Evolutionary conservation across 768 basidiomycete species (phyloP), one percentile per base, ranked within the genome.

Genomic region (Tulasnella sp.): DNA sequence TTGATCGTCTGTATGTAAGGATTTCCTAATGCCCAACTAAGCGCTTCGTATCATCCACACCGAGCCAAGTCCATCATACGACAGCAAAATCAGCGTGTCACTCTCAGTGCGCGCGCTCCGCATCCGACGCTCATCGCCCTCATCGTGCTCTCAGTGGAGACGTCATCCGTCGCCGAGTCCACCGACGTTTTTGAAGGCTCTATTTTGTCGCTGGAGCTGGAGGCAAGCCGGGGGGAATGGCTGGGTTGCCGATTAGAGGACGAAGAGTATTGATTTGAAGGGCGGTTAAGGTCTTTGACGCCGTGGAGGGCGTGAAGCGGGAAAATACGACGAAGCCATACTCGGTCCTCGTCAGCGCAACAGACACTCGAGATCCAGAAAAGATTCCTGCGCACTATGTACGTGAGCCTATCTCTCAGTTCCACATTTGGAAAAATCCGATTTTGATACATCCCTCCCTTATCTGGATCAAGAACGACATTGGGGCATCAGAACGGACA

Each of bases 221-320:
- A 0, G 80, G 80, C 0, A 80, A 80, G 82, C 80, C 4, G 78
- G 77, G 0, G 47, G 54, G 26, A 45, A 45, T 30, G 43, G 38
- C 29, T 21, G 42, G n/a, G 4, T 11, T 15, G 50, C 43, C 4
- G 49, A 15, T 4, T 68, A 70, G 51, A 30, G 73, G 42, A 83
- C 80, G 2, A 77, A 76, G 66, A 74, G 72, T 24, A 82, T 85
- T 4, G 75, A 76, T 64, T 80, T 79, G 82, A 51, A 83, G 83
- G 8, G 82, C 83, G 0, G 63, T 86, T 38, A 86, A 85, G 70
- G 77, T 84, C 1, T 85, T 81, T 65, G 84, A 86, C 65, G 84
- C 83, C 0, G 73, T 86, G 54, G 84, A 85, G 67, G 70, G 45
- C 0, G 71, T 81, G 1, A 65, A 76, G 47, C 73, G 73, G 1